phyloP scores from a whole-genome alignment of 179 eudicot species.

The Beta macrorhiza region DNA sequence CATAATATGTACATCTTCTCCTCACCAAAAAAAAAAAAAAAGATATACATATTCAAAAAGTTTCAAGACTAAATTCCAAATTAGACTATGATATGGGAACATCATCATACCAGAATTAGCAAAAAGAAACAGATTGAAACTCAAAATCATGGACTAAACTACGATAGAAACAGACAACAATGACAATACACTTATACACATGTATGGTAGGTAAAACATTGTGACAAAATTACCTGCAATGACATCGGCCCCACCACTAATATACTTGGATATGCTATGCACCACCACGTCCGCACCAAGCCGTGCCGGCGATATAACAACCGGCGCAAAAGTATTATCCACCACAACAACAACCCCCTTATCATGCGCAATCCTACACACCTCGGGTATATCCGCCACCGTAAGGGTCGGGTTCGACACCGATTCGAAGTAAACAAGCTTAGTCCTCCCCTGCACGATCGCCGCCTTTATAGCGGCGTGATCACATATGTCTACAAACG shows the following conservation, averaged over 20 bases:
- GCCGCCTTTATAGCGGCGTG: conserved; percentile 46
- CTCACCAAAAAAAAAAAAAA: too few relatives aligned
- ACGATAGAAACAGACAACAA: not conserved
- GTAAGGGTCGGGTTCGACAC: conserved; percentile 79
- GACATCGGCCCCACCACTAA: conserved; percentile 92
- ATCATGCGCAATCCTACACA: conserved; percentile 61
- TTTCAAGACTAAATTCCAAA: too few relatives aligned
- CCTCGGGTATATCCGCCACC: conserved; percentile 79
- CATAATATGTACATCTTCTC: too few relatives aligned
- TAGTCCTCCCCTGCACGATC: conserved; percentile 53
- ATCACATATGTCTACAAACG: conserved; percentile 71
- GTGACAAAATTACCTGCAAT: conserved; percentile 61
- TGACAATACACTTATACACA: not conserved
- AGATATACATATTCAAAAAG: too few relatives aligned
- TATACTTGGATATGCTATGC: conserved; percentile 85
- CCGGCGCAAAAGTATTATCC: conserved; percentile 88
- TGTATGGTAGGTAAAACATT: not conserved
- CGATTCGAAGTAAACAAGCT: conserved; percentile 78
- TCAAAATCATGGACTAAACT: not conserved
- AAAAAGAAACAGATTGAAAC: too few relatives aligned
- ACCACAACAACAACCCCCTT: conserved; percentile 77
- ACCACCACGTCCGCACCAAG: conserved; percentile 92
- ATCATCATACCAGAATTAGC: too few relatives aligned
- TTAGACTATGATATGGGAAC: too few relatives aligned
- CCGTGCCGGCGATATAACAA: conserved; percentile 86